Conservation (phyloP, 2,329 filamentous ascomycete species). For the Phialocephala subalpina region DNA sequence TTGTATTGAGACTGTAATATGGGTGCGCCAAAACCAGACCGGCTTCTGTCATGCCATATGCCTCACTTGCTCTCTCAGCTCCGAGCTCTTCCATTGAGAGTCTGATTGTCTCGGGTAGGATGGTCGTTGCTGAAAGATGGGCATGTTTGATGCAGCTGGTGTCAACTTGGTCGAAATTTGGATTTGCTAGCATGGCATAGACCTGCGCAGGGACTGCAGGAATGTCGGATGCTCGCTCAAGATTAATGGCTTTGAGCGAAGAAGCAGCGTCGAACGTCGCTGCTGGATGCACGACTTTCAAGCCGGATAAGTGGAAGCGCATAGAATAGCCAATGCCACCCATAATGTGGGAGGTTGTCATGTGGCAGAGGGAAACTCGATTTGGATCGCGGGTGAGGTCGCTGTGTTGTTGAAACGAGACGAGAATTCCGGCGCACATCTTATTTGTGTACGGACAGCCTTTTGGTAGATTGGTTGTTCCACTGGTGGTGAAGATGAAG, state of each 20-base stretch:
- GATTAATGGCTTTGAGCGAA: constrained; percentile 61
- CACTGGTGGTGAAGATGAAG: constrained; percentile 95
- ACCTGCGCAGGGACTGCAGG: constrained; percentile 20
- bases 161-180: constrained; percentile 19
- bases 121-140: constrained; percentile 13
- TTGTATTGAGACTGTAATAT: constrained; percentile 66
- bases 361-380: not conserved
- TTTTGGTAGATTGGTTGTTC: constrained; percentile 88
- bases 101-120: constrained; percentile 14
- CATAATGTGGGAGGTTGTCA: not conserved
- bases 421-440: constrained; percentile 74
- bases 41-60: constrained; percentile 56
- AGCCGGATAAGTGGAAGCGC: constrained; percentile 16
- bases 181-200: constrained; percentile 18
- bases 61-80: constrained; percentile 40
- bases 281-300: constrained; percentile 59
- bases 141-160: constrained; percentile 16
- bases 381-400: not conserved
- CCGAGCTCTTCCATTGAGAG: constrained; percentile 11
- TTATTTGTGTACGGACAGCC: constrained; percentile 85
- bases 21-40: constrained; percentile 69
- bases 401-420: constrained; percentile 16
- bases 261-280: constrained; percentile 85
- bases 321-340: constrained; percentile 6
- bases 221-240: constrained; percentile 46